These are phyloP conservation scores for Claviceps lovelessii DNA, from an alignment of 2,329 filamentous ascomycete genomes.

Conservation along the genomic window DNA sequence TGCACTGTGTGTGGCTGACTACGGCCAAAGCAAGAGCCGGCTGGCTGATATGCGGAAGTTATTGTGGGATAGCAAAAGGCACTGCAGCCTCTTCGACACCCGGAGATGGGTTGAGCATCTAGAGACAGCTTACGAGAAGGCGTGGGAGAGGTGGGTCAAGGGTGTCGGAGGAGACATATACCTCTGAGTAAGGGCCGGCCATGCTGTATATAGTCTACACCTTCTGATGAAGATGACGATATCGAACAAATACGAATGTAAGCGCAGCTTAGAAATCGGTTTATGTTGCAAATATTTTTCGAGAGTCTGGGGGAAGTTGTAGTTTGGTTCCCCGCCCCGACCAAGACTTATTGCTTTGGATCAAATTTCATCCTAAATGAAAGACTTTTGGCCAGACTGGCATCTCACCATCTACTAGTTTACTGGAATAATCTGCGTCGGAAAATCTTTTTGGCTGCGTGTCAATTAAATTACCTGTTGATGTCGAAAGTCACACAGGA, in stretches of 20 bases:
- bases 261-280: neutral
- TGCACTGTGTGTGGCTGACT: slow-evolving; percentile 24
- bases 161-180: slow-evolving; percentile 90
- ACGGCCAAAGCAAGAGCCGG: slow-evolving; percentile 48
- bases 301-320: neutral
- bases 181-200: slow-evolving; percentile 29
- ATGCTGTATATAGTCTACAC: neutral
- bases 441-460: neutral
- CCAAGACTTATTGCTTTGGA: neutral
- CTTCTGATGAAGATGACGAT: slow-evolving; percentile 1
- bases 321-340: neutral
- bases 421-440: neutral
- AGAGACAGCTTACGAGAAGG: slow-evolving; percentile 74
- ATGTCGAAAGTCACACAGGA: neutral
- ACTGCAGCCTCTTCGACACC: slow-evolving; percentile 81
- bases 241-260: neutral
- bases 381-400: neutral
- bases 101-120: slow-evolving; percentile 79
- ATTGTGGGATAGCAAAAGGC: slow-evolving; percentile 73
- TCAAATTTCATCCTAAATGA: neutral
- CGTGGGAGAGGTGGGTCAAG: slow-evolving; percentile 76
- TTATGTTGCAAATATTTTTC: neutral
- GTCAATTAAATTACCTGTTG: too few relatives aligned
- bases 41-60: slow-evolving; percentile 66
- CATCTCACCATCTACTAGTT: neutral